These are phyloP conservation scores for Fragaria ananassa DNA, from an alignment of 306 rosid genomes.

Conservation along the genomic window DNA sequence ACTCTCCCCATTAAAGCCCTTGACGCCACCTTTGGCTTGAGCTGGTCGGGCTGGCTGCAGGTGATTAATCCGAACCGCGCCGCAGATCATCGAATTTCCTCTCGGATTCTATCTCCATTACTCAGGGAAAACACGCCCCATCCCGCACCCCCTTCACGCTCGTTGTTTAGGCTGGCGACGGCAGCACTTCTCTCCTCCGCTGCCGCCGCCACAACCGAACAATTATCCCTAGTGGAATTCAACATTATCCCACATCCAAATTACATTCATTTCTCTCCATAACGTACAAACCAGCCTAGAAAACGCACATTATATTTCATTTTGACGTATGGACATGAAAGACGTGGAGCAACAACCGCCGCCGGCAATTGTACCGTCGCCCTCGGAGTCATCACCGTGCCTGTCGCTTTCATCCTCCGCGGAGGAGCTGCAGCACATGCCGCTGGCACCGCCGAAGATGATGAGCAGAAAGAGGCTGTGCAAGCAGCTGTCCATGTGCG, in stretches of 20 bases:
- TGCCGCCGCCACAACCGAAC: constrained; percentile 14
- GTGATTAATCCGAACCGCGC: constrained; percentile 4
- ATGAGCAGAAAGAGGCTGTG: constrained; percentile 43
- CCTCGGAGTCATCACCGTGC: not conserved
- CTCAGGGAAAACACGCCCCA: not conserved
- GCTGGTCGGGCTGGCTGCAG: constrained; percentile 36
- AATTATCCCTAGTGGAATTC: not conserved
- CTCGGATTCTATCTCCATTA: constrained; percentile 9
- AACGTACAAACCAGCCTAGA: not conserved
- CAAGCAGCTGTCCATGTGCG: constrained; percentile 58
- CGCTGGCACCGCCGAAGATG: constrained; percentile 34
- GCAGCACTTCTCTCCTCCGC: not conserved
- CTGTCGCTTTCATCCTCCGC: constrained; percentile 32
- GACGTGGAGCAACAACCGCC: not conserved
- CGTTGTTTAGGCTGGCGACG: not conserved
- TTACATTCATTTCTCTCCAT: not conserved
- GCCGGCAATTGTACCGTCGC: not conserved
- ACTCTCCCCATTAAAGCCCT: constrained; percentile 29
- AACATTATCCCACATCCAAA: not conserved
- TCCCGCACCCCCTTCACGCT: not conserved
- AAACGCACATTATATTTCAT: not conserved
- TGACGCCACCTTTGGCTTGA: constrained; percentile 7
- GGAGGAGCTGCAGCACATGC: constrained; percentile 44
- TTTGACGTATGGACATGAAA: not conserved
- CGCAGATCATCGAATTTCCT: not conserved